These are phyloP conservation scores for Dalbergia cultrata DNA, from an alignment of 306 rosid genomes.

Conservation along the genomic window DNA sequence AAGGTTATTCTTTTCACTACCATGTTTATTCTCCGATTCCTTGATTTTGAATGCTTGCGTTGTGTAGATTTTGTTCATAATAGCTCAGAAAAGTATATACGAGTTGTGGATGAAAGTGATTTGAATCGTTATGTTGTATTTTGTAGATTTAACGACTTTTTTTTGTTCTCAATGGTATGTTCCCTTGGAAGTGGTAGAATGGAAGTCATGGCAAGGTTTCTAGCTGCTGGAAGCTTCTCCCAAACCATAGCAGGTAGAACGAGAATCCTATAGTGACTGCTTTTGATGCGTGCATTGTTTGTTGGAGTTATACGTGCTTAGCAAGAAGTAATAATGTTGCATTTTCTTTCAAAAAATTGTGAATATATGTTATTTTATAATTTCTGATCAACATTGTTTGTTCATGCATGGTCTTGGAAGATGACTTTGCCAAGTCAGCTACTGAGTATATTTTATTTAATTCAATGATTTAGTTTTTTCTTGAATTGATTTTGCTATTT, in stretches of 20 bases:
- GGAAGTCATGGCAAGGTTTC: conserved; percentile 85
- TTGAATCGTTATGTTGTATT: not conserved
- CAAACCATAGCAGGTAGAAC: conserved; percentile 65
- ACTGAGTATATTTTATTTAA: conserved; percentile 58
- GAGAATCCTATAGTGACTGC: not conserved
- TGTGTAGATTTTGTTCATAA: not conserved
- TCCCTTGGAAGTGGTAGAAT: conserved; percentile 82
- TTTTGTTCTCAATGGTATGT: conserved; percentile 56
- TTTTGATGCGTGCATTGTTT: conserved; percentile 13
- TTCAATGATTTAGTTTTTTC: conserved; percentile 13
- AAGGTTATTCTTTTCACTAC: not conserved
- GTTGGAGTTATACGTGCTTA: conserved; percentile 33
- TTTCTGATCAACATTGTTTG: conserved; percentile 47
- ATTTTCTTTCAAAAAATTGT: not conserved
- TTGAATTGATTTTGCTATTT: conserved; percentile 2
- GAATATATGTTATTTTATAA: conserved; percentile 11
- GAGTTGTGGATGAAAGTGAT: conserved; percentile 7
- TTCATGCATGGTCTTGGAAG: conserved; percentile 56
- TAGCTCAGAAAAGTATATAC: not conserved
- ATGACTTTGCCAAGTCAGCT: conserved; percentile 69
- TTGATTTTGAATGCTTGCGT: not conserved
- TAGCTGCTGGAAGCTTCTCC: conserved; percentile 67
- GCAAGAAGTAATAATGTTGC: not conserved
- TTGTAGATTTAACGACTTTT: conserved; percentile 35
- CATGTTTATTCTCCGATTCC: not conserved